Conservation (phyloP, 2,329 filamentous ascomycete species). For the Ilyonectria mors-panacis region DNA sequence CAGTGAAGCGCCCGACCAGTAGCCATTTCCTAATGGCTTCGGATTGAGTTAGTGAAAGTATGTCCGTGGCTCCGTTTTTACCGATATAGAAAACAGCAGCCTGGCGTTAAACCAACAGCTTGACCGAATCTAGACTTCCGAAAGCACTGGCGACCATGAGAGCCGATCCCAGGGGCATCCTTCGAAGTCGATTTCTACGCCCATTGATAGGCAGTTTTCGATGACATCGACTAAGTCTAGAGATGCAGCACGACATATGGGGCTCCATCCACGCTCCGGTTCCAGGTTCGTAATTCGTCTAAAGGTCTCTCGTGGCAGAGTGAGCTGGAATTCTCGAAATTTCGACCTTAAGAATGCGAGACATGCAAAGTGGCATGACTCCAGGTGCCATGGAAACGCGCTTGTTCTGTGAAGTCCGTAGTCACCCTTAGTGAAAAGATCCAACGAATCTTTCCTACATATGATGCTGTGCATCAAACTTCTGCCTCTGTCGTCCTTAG, state of each 20-base stretch:
- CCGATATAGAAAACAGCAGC: conserved; percentile 3
- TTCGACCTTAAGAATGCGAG: not conserved
- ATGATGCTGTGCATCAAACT: conserved; percentile 24
- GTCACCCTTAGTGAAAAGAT: not conserved
- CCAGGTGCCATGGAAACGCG: conserved; percentile 28
- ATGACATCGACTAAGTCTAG: not conserved
- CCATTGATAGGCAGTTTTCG: conserved; percentile 20
- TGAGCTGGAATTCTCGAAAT: not conserved
- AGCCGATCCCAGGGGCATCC: conserved; percentile 29
- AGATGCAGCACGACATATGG: conserved; percentile 20
- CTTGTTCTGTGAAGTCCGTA: rapidly evolving
- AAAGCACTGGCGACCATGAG: conserved; percentile 25
- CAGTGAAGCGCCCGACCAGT: conserved; percentile 14
- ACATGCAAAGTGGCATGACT: not conserved
- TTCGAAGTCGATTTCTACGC: conserved; percentile 18
- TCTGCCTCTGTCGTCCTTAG: conserved; percentile 1
- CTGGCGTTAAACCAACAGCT: not conserved
- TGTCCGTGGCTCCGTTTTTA: not conserved
- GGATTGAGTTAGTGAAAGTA: conserved; percentile 59
- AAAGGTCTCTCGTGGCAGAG: not conserved
- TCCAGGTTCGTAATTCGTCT: conserved; percentile 22
- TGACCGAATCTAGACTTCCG: conserved; percentile 19
- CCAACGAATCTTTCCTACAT: not conserved
- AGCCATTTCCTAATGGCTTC: conserved; percentile 50
- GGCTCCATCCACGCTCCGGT: conserved; percentile 29